A percentile compares a stretch with the other conserved stretches of the same genome.
Conservation (phyloP, 139 green algal species). For the Chlamydomonas asymmetrica region DNA sequence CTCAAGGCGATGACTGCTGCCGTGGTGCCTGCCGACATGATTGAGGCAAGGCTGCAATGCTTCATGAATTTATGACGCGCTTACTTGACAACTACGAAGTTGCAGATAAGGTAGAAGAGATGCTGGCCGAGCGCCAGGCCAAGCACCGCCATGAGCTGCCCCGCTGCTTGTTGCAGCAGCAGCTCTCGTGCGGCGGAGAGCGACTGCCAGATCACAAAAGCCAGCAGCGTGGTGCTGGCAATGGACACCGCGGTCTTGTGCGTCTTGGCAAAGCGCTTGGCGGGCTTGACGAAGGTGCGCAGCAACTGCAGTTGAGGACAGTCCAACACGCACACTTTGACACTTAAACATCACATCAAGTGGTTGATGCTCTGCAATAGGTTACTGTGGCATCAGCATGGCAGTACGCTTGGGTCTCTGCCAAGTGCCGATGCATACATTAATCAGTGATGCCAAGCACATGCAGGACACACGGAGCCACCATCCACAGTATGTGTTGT, state of each 20-base stretch:
- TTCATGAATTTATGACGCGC: background rate
- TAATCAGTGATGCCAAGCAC: no score
- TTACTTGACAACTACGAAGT: slow-evolving; percentile 7
- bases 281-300: no score
- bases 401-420: no score
- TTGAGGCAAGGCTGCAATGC: background rate
- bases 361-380: no score
- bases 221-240: slow-evolving; percentile 43
- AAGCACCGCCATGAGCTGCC: background rate
- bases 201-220: slow-evolving; percentile 67
- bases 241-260: slow-evolving; percentile 43
- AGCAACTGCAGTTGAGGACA: no score
- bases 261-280: slow-evolving; percentile 23
- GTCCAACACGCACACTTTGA: no score
- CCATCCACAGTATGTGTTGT: no score
- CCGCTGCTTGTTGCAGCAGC: slow-evolving; percentile 22
- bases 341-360: no score
- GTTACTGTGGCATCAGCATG: no score
- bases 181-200: slow-evolving; percentile 27
- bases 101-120: slow-evolving; percentile 44
- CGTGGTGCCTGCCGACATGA: background rate
- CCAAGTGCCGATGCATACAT: no score
- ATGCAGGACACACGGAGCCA: no score
- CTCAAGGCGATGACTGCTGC: background rate
- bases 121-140: slow-evolving; percentile 41